phyloP scores from a whole-genome alignment of 306 rosid genomes.

The Trifolium pratense region DNA sequence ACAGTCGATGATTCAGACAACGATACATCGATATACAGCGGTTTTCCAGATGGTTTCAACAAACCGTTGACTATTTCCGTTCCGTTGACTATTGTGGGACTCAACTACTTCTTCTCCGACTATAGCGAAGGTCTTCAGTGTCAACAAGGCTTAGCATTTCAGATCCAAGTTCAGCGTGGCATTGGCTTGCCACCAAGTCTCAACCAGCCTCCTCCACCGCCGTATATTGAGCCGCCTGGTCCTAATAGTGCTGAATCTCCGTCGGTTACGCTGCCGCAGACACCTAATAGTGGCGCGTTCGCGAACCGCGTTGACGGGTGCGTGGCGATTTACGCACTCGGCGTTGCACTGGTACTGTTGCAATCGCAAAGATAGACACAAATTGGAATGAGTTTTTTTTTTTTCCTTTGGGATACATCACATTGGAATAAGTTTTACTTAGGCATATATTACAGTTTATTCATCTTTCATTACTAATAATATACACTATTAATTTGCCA shows the following conservation, averaged over 20 bases:
- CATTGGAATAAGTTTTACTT: too few relatives aligned
- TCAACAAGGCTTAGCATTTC: constrained; percentile 72
- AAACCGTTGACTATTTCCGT: constrained; percentile 57
- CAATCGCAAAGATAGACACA: neutral
- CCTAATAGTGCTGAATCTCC: constrained; percentile 54
- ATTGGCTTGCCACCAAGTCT: constrained; percentile 82
- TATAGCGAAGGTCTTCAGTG: constrained; percentile 67
- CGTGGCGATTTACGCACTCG: constrained; percentile 35
- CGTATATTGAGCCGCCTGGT: constrained; percentile 65
- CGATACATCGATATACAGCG: constrained; percentile 55
- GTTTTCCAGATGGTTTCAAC: constrained; percentile 45
- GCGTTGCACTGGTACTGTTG: constrained; percentile 20
- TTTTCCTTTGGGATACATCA: too few relatives aligned
- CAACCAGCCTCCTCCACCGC: constrained; percentile 92
- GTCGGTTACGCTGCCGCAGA: constrained; percentile 34
- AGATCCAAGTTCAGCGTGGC: constrained; percentile 67
- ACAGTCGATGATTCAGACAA: constrained; percentile 57
- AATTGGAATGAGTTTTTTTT: too few relatives aligned
- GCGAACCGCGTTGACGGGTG: constrained; percentile 35
- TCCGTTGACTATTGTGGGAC: constrained; percentile 65
- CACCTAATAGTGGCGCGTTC: constrained; percentile 42
- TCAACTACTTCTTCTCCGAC: constrained; percentile 77
- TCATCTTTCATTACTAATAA: too few relatives aligned
- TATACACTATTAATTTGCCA: too few relatives aligned
- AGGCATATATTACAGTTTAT: too few relatives aligned